phyloP scores from a whole-genome alignment of 2,329 filamentous ascomycete genomes.

The Neocucurbitaria cava region DNA sequence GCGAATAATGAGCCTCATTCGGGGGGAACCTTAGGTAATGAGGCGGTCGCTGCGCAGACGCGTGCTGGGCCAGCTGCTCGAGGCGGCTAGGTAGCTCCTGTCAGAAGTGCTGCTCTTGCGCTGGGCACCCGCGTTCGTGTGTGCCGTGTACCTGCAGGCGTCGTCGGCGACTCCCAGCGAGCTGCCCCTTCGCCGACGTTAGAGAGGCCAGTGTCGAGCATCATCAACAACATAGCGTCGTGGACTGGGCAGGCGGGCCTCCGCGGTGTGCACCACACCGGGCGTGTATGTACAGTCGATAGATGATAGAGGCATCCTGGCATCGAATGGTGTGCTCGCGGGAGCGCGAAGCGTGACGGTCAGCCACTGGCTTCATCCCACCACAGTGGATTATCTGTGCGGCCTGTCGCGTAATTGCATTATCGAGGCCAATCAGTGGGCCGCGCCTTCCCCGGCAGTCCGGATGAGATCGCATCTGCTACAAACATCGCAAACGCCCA shows the following conservation, averaged over 20 bases:
- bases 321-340: neutral
- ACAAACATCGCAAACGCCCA: slow-evolving; percentile 13
- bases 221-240: neutral
- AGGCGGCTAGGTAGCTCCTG: slow-evolving; percentile 23
- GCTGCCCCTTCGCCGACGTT: slow-evolving; percentile 14
- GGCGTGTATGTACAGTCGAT: too few species aligned
- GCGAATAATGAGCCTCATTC: slow-evolving; percentile 24
- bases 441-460: slow-evolving; percentile 14
- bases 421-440: slow-evolving; percentile 6
- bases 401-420: slow-evolving; percentile 7
- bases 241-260: neutral
- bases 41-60: slow-evolving; percentile 18
- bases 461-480: slow-evolving; percentile 15
- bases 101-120: slow-evolving; percentile 19
- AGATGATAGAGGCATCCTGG: neutral
- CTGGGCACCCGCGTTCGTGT: slow-evolving; percentile 6
- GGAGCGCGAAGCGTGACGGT: neutral
- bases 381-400: slow-evolving; percentile 3
- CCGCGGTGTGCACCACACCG: too few species aligned
- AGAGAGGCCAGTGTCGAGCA: neutral
- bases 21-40: slow-evolving; percentile 26
- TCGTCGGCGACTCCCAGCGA: slow-evolving; percentile 1
- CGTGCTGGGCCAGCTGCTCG: slow-evolving; percentile 1
- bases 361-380: neutral
- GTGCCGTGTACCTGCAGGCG: slow-evolving; percentile 10